Base-by-base conservation (phyloP, 106 monocot genomes). In the Ottelia alismoides region DNA sequence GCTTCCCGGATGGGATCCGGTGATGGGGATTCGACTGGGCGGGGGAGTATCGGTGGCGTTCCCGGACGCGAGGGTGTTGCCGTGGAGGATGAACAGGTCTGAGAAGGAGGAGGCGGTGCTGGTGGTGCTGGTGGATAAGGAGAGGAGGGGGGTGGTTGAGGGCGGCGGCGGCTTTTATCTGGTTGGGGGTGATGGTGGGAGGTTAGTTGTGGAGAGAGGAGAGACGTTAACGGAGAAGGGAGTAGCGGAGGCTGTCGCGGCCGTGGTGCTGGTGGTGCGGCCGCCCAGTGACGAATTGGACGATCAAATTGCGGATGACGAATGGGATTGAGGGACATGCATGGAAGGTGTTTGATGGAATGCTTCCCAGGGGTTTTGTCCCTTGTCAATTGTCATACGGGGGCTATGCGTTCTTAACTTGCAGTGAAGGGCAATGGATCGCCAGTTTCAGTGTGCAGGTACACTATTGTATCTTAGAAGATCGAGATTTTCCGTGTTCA, bases 1-100 rank as follows among this genome's bases (percentile, higher is more conserved):
- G 67, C 52, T 93, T 55, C 93, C 93, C 0, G 74, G 80, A 32
- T 94, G 93, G 93, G 65, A 44, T 2, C 75, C 88, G 28, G 73
- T 80, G 64, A 11, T 32, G 32, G 67, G 28, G 47, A 55, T 74
- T 26, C 52, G 14, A 29, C 49, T 28, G 25, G 49, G 67, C 18
- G 67, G 61, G 1, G 87, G 69, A 2, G 77, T 93, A 51, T 83
- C 62, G 47, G 74, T 87, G 55, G 80, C 69, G 51, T 69, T 86
- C 40, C 62, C 17, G 23, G 77, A 89, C 52, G 64, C 70, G 18
- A 52, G 66, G 55, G 67, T 61, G 11, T 30, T 93, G 56, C 87
- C 92, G 45, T 93, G 87, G 92, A 40, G 58, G 56, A 55, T n/a
- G 53, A 67, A 47, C 11, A 28, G 61, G 56, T 66, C 27, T 47